phyloP scores from a whole-genome alignment of 2,329 filamentous ascomycete genomes.

The Stagonosporopsis cucurbitacearum region DNA sequence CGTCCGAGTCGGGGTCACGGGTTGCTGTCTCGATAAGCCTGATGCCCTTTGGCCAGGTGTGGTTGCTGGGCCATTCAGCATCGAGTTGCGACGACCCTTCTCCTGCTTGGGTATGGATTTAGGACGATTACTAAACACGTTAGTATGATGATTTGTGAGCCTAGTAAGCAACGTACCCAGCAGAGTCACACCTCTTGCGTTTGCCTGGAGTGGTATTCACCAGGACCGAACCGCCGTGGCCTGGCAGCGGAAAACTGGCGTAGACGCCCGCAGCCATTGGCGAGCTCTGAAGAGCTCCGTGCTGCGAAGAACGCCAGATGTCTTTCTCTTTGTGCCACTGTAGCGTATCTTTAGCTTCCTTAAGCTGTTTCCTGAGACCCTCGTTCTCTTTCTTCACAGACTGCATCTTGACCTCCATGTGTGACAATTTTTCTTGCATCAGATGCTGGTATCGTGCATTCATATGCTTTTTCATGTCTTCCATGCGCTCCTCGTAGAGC shows the following conservation, averaged over 20 bases:
- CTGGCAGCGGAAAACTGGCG: neutral
- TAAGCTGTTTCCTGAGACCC: constrained; percentile 1
- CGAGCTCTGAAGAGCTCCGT: neutral
- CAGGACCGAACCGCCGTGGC: neutral
- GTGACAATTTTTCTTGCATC: neutral
- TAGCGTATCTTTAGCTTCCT: neutral
- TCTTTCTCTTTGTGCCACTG: neutral
- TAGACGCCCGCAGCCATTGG: neutral
- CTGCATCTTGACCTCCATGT: neutral
- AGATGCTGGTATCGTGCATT: neutral
- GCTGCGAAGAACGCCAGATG: neutral
- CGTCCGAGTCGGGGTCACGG: neutral
- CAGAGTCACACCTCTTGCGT: constrained; percentile 1
- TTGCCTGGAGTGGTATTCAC: neutral
- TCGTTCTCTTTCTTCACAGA: neutral
- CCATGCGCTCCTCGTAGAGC: neutral
- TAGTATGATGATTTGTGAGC: neutral
- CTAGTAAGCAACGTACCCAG: neutral
- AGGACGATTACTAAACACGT: neutral
- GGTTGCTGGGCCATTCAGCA: neutral
- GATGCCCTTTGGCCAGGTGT: neutral
- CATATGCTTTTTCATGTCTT: neutral
- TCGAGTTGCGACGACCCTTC: neutral
- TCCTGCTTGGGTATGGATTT: neutral
- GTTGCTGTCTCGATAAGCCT: neutral